phyloP scores from a whole-genome alignment of 2,329 filamentous ascomycete species.

The Cordyceps cateniannulata region DNA sequence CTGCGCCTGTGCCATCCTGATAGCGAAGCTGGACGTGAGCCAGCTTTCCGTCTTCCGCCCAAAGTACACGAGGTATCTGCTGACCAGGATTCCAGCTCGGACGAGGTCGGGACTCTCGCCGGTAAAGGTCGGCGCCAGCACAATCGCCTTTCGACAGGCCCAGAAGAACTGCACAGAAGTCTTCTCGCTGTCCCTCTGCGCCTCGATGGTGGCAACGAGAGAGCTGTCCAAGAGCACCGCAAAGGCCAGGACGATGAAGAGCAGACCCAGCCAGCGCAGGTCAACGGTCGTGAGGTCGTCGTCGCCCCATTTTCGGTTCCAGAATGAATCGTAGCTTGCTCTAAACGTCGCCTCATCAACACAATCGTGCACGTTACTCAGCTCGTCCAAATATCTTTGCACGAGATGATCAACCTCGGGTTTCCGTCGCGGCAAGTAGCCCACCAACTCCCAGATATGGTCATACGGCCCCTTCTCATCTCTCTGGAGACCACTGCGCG shows the following conservation, averaged over 20 bases:
- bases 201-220: constrained; percentile 24
- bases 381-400: constrained; percentile 27
- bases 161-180: constrained; percentile 35
- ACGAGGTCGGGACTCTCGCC: constrained; percentile 35
- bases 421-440: constrained; percentile 30
- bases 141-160: constrained; percentile 31
- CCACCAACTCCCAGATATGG: constrained; percentile 35
- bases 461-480: constrained; percentile 22
- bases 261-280: constrained; percentile 33
- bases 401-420: constrained; percentile 29
- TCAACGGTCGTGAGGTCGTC: constrained; percentile 34
- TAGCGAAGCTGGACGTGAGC: constrained; percentile 35
- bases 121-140: constrained; percentile 35
- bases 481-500: constrained; percentile 8
- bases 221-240: constrained; percentile 31
- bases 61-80: constrained; percentile 32
- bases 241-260: constrained; percentile 35
- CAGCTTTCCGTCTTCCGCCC: constrained; percentile 32
- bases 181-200: constrained; percentile 30
- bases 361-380: constrained; percentile 31
- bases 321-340: constrained; percentile 31
- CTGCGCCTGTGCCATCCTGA: constrained; percentile 36
- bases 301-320: constrained; percentile 31
- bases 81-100: constrained; percentile 32
- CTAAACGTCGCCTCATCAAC: constrained; percentile 29